Evolutionary conservation across 345 rosid species (phyloP).

Genomic region (Dipteronia sinensis): DNA sequence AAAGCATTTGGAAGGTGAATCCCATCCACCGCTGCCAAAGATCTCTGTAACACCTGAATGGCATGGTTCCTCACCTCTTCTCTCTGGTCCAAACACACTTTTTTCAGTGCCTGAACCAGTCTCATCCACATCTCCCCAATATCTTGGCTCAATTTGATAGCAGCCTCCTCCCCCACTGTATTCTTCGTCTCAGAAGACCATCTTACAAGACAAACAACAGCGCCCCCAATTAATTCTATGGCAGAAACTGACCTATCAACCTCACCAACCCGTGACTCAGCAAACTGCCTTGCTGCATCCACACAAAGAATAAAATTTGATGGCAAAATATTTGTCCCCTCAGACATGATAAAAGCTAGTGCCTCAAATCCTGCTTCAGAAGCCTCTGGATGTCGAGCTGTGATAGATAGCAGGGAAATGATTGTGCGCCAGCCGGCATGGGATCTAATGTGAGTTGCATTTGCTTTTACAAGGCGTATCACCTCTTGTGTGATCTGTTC

Average conservation of each 20-base stretch:
- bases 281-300: conserved; percentile 85
- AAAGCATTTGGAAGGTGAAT: conserved; percentile 45
- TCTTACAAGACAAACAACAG: conserved; percentile 64
- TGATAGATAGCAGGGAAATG: conserved; percentile 62
- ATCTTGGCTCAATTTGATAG: conserved; percentile 51
- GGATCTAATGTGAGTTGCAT: conserved; percentile 70
- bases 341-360: conserved; percentile 62
- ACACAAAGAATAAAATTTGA: conserved; percentile 64
- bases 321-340: conserved; percentile 62
- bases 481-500: conserved; percentile 78
- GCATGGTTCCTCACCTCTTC: conserved; percentile 78
- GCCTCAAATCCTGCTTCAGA: conserved; percentile 70
- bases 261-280: conserved; percentile 68
- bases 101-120: conserved; percentile 58
- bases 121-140: conserved; percentile 82
- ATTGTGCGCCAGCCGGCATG: conserved; percentile 68
- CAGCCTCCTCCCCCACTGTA: conserved; percentile 48
- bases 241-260: conserved; percentile 56
- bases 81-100: conserved; percentile 61
- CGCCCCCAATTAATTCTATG: conserved; percentile 64
- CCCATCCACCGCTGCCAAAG: conserved; percentile 53
- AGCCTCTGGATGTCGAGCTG: conserved; percentile 84
- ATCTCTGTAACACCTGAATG: conserved; percentile 49
- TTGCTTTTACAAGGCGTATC: conserved; percentile 66
- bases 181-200: conserved; percentile 65